Evolutionary conservation across 1,139 yeast species (phyloP), one percentile per base, ranked within the genome.

Genomic region (Dujonia santamariae): DNA sequence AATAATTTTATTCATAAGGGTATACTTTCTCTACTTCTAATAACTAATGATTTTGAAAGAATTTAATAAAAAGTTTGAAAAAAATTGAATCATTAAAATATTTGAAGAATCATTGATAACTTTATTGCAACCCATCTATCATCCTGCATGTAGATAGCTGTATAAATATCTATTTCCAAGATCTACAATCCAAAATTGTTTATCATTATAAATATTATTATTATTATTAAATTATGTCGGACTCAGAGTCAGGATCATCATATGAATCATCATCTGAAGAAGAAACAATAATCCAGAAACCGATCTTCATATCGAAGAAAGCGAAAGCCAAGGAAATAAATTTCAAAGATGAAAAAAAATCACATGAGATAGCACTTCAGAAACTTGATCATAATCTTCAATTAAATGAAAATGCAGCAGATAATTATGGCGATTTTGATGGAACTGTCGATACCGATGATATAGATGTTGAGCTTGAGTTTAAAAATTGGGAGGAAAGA

Each of bases 401-500:
- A 17, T 7, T 32, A 13, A 17, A 26, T n/a, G 16, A 26, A 21
- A 25, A n/a, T 12, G 9, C 26, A 32, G n/a, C 7, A 24, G 6
- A 28, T 3, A 20, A 14, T 7, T 37, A 32, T 13, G 29, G 38
- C 17, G 43, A 39, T 3, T 50, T 34, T 36, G 59, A 59, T 33
- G 67, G 64, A 0, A 50, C 63, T 1, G 68, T 64, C 40, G 75
- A 69, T 42, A 54, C 61, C 2, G 75, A 69, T 39, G 66, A 63
- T 38, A 12, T 62, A 7, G 61, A 67, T 30, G 69, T 71, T 0
- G 66, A 63, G 39, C 37, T 28, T 17, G 75, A 69, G 43, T 64
- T 51, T 40, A 43, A 41, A 13, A 54, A 43, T n/a, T 69, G 75
- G 75, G 50, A 47, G 38, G 39, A 33, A 26, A 53, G 75, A 15